Evolutionary conservation across 345 rosid genomes (phyloP), one percentile per base, ranked within the genome.

Genomic region (Eucalyptus cloeziana): DNA sequence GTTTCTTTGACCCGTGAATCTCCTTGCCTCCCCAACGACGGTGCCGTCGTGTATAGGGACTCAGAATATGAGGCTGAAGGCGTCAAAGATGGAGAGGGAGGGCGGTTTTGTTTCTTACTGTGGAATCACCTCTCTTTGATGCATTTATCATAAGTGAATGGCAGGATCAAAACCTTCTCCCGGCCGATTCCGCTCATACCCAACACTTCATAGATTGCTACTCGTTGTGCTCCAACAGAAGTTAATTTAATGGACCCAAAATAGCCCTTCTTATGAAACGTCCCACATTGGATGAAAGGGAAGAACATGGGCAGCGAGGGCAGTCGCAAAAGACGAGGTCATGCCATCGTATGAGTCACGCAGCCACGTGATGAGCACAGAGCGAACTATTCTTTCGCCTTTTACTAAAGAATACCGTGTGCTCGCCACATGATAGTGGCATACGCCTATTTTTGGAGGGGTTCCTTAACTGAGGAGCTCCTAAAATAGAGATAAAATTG

Each of bases 351-450:
- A 5, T 11, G 30, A 6, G 13, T 31, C 15, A 76, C 45, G 47
- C 83, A 76, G 30, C 47, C 83, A 37, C 22, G 47, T 76, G 83
- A 43, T 87, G 91, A 76, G 90, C 90, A 88, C 94, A 93, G 1
- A 92, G 92, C 93, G 90, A 91, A 92, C 94, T 92, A 92, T 92
- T 93, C 94, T 91, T 91, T 93, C 93, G 92, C 94, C 93, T 92
- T 93, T 90, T 93, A 90, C 93, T 92, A 92, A 92, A 92, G 94
- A 93, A 90, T 90, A 90, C 90, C 91, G 92, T 92, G 93, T 90
- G 91, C 88, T 49, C 87, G 89, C 43, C 79, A 90, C 89, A 19
- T 3, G 10, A 25, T 2, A 62, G 60, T 86, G 92, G 92, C 93
- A 89, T 92, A 90, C 86, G 79, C 86, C 37, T 19, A 51, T 87